These are phyloP conservation scores for Pseudogymnoascus sp. DNA, from an alignment of 2,329 filamentous ascomycete species.

Conservation along the genomic window DNA sequence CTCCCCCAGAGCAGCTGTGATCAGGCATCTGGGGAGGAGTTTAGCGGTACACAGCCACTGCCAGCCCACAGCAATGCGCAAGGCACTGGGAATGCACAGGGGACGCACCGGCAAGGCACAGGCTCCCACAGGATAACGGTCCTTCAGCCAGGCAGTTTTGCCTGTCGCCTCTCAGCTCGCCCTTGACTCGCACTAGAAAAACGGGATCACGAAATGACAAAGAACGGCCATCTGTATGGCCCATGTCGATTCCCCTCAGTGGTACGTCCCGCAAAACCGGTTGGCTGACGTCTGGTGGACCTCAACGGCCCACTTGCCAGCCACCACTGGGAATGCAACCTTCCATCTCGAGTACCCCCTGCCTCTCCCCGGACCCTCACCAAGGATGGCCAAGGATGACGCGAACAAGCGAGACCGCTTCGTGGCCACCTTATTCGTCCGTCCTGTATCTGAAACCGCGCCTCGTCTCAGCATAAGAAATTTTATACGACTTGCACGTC, in stretches of 20 bases:
- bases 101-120: not conserved
- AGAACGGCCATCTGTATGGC: conserved; percentile 4
- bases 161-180: not conserved
- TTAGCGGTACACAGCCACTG: conserved; percentile 6
- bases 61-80: not conserved
- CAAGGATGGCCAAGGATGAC: conserved; percentile 1
- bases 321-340: conserved; percentile 5
- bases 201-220: not conserved
- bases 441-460: conserved; percentile 4
- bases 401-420: conserved; percentile 4
- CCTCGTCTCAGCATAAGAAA: conserved; percentile 6
- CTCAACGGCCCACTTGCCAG: not conserved
- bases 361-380: not conserved
- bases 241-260: conserved; percentile 1
- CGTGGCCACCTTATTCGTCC: conserved; percentile 1
- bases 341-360: conserved; percentile 3
- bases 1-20: not conserved
- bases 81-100: not conserved
- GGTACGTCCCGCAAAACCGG: conserved; percentile 8
- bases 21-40: conserved; percentile 1
- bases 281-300: conserved; percentile 3
- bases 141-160: not conserved
- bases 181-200: not conserved
- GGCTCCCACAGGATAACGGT: not conserved
- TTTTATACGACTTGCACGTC: conserved; percentile 1